phyloP scores from a whole-genome alignment of 257 asterid species.

The Salvia rosmarinus region DNA sequence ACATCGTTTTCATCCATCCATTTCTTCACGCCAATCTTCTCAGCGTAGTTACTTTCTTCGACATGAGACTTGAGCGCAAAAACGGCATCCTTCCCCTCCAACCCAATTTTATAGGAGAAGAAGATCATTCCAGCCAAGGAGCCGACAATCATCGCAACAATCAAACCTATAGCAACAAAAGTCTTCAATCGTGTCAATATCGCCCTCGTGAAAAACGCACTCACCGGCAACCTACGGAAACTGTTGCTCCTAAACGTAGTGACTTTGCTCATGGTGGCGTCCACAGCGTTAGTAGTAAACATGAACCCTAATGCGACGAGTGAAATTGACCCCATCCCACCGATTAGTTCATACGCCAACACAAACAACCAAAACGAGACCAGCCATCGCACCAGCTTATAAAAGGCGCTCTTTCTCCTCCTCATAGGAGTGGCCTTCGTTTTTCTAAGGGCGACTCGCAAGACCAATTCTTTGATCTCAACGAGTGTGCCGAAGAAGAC shows the following conservation, averaged over 20 bases:
- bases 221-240: slow-evolving; percentile 64
- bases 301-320: slow-evolving; percentile 68
- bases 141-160: slow-evolving; percentile 74
- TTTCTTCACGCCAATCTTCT: slow-evolving; percentile 77
- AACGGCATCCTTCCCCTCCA: slow-evolving; percentile 93
- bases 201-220: slow-evolving; percentile 74
- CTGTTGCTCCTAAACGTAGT: slow-evolving; percentile 74
- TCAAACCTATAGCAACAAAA: slow-evolving; percentile 83
- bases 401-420: slow-evolving; percentile 72
- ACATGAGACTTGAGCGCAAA: slow-evolving; percentile 78
- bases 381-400: slow-evolving; percentile 70
- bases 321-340: slow-evolving; percentile 60
- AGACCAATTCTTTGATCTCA: slow-evolving; percentile 60
- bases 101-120: slow-evolving; percentile 83
- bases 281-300: slow-evolving; percentile 65
- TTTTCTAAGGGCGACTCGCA: slow-evolving; percentile 53
- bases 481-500: slow-evolving; percentile 77
- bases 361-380: slow-evolving; percentile 91
- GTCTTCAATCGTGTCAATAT: slow-evolving; percentile 71
- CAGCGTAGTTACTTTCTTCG: slow-evolving; percentile 85
- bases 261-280: slow-evolving; percentile 73
- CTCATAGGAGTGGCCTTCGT: slow-evolving; percentile 42
- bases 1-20: slow-evolving; percentile 99
- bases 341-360: slow-evolving; percentile 74
- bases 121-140: slow-evolving; percentile 70